Conservation (phyloP, 2,329 filamentous ascomycete genomes). For the Sclerotinia spermophila region DNA sequence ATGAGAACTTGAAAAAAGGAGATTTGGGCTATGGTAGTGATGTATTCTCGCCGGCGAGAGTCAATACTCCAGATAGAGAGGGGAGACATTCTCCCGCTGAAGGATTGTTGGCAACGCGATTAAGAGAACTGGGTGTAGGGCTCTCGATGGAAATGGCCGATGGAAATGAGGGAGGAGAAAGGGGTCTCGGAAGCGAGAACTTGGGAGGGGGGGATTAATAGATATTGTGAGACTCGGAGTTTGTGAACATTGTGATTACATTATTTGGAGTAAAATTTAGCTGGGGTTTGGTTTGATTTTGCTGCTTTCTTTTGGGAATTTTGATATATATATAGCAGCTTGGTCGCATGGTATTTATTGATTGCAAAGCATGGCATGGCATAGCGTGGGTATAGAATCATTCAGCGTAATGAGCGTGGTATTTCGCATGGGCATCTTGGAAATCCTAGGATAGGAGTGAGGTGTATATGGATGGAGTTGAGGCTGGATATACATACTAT, state of each 20-base stretch:
- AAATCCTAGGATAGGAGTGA: neutral
- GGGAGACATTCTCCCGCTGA: constrained; percentile 43
- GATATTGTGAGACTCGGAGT: neutral
- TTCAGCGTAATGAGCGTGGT: neutral
- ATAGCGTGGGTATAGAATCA: neutral
- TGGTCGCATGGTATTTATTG: neutral
- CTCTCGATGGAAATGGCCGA: constrained; percentile 61
- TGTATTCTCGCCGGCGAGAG: constrained; percentile 41
- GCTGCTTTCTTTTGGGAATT: neutral
- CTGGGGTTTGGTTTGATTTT: neutral
- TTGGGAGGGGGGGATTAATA: too few species aligned
- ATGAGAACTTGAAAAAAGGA: constrained; percentile 66
- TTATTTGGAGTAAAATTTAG: neutral
- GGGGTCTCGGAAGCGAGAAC: neutral
- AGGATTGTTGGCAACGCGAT: constrained; percentile 65
- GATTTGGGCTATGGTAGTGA: constrained; percentile 61
- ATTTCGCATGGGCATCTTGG: neutral
- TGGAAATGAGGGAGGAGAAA: constrained; percentile 48
- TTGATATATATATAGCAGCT: neutral
- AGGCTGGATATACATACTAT: neutral
- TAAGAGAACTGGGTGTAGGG: constrained; percentile 48
- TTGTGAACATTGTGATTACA: neutral
- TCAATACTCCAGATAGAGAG: constrained; percentile 36
- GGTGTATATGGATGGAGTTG: neutral
- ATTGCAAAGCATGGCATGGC: neutral